These are phyloP conservation scores for Fraxinus ornus DNA, from an alignment of 305 asterid species.

Conservation along the genomic window DNA sequence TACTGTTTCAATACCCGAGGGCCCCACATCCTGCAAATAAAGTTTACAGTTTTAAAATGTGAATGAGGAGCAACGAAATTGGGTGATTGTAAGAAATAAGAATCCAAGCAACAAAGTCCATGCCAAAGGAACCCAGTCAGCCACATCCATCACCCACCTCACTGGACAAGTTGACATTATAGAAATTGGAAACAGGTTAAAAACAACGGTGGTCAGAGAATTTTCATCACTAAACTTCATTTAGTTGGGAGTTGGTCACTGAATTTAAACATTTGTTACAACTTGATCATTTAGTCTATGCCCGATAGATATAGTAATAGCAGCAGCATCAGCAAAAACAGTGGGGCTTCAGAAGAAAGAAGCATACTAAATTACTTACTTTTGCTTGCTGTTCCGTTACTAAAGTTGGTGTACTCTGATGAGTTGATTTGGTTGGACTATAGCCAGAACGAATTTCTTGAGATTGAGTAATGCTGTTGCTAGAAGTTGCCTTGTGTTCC, in stretches of 20 bases:
- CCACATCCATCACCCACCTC: not conserved
- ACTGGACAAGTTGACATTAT: not conserved
- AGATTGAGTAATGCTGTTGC: constrained; percentile 29
- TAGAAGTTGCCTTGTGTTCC: constrained; percentile 39
- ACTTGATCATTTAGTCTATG: not conserved
- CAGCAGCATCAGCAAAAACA: not conserved
- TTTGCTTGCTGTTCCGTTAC: constrained; percentile 34
- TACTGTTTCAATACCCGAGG: constrained; percentile 35
- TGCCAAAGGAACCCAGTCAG: not conserved
- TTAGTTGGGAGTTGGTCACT: not conserved
- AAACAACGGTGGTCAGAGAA: not conserved
- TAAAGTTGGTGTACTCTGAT: constrained; percentile 36
- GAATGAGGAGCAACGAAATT: not conserved
- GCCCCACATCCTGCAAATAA: constrained; percentile 56
- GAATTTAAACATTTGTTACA: not conserved
- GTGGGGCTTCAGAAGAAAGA: not conserved
- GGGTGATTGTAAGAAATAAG: not conserved
- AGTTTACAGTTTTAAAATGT: not conserved
- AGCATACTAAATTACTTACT: constrained; percentile 28
- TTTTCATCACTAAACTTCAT: not conserved
- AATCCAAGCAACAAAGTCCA: not conserved
- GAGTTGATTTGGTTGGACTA: constrained; percentile 35
- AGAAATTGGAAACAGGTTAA: not conserved
- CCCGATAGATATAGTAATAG: not conserved
- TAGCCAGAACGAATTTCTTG: constrained; percentile 37